Base-by-base conservation (phyloP, 441 rosid species). In the Bocquillonia castaneifolia region DNA sequence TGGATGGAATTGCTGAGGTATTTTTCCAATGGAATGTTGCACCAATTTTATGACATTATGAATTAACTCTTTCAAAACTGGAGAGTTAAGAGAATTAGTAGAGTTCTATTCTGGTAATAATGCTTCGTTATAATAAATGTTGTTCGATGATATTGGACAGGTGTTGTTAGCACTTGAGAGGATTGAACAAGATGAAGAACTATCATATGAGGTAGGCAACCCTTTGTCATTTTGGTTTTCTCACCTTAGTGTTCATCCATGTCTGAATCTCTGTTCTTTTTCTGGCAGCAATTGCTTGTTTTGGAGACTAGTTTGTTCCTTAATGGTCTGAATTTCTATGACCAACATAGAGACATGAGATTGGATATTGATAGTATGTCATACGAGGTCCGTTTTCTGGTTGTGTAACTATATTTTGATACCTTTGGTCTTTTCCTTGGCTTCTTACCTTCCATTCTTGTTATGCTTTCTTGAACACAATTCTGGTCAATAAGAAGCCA, bases 1-100 rank as follows among this genome's bases (percentile, higher is more conserved):
- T 87, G 85, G 92, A 86, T 76, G 99, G 92, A 59, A 84, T 91
- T 80, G 90, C 96, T n/a, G 99, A 89, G 99, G 99, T 93, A 84
- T 31, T 52, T 65, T 29, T 47, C 48, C 40, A 39, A 8, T 39
- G 7, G 25, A 10, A 12, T 50, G 20, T 34, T 74, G 32, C 18
- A 20, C 31, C n/a, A 47, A 26, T 61, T 69, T 23, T 10, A 5
- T 50, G 28, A 55, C 39, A 60, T 39, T 34, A 25, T 57, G 28
- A 32, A 32, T 23, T 32, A 13, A 54, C 0, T 42, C 53, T 55
- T 22, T 39, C 14, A 0, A 6, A 51, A 3, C 18, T 53, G 5
- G 10, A 55, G 45, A 34, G 59, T 37, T 60, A 23, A 44, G 15
- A 12, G 54, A 45, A 20, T 37, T 69, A 8, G 4, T 59, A 52